Evolutionary conservation across 1,284 basidiomycete genomes (phyloP).

Genomic region (Boletus smithii): DNA sequence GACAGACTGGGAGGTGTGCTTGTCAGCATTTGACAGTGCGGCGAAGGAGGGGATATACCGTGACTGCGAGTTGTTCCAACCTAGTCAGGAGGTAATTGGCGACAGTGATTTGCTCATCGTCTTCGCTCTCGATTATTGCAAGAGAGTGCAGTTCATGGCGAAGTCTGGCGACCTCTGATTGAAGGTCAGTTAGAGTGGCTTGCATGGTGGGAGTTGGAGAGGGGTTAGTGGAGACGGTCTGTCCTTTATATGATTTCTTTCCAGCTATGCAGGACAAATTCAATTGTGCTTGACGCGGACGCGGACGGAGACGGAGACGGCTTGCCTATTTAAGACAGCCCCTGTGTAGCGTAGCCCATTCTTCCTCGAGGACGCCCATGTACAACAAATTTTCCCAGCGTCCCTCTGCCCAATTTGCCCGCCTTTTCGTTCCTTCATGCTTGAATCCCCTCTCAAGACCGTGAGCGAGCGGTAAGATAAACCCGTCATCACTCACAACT

Average conservation of each 20-base stretch:
- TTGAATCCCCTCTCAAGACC: slow-evolving; percentile 15
- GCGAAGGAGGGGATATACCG: slow-evolving; percentile 38
- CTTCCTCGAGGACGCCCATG: slow-evolving; percentile 20
- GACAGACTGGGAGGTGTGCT: slow-evolving; percentile 47
- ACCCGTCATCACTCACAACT: slow-evolving; percentile 19
- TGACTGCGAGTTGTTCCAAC: slow-evolving; percentile 64
- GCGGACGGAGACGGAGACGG: too few relatives aligned
- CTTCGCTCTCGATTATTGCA: slow-evolving; percentile 31
- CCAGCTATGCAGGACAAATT: too few relatives aligned
- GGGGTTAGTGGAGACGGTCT: neutral
- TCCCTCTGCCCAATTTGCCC: slow-evolving; percentile 18
- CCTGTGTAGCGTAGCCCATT: slow-evolving; percentile 10
- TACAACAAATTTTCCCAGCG: slow-evolving; percentile 20
- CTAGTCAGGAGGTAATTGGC: slow-evolving; percentile 71
- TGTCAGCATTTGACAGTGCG: neutral
- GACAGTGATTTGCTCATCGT: slow-evolving; percentile 52
- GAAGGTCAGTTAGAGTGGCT: slow-evolving; percentile 31
- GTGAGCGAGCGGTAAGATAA: neutral
- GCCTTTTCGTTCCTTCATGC: slow-evolving; percentile 20
- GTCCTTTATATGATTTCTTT: slow-evolving; percentile 7
- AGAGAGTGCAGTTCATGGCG: slow-evolving; percentile 49
- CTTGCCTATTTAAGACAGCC: too few relatives aligned
- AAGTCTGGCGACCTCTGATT: slow-evolving; percentile 54
- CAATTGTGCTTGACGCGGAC: too few relatives aligned
- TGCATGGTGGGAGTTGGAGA: slow-evolving; percentile 19